These are phyloP conservation scores for Trichoderma sp. DNA, from an alignment of 2,329 filamentous ascomycete genomes.

Conservation along the genomic window DNA sequence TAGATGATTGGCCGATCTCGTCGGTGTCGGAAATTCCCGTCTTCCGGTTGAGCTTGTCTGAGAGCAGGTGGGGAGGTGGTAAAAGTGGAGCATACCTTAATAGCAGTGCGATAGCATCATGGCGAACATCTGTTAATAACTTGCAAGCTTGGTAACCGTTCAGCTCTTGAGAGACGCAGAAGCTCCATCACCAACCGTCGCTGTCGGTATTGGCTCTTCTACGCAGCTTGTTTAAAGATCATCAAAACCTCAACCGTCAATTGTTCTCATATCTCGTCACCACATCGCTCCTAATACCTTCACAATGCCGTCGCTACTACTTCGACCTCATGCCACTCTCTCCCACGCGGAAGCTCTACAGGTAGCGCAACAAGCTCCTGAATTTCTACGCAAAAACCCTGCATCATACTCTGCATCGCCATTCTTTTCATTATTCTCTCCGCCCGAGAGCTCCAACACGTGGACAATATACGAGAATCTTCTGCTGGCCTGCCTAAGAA, in stretches of 20 bases:
- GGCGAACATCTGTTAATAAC: slow-evolving; percentile 8
- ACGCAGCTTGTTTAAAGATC: neutral
- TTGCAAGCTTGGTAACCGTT: neutral
- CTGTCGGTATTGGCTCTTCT: neutral
- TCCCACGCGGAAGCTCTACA: slow-evolving; percentile 54
- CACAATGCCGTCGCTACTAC: slow-evolving; percentile 50
- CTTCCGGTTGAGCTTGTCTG: neutral
- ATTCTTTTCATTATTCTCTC: slow-evolving; percentile 51
- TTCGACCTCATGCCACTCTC: slow-evolving; percentile 56
- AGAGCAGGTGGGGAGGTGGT: neutral
- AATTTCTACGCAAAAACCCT: slow-evolving; percentile 52
- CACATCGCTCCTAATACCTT: slow-evolving; percentile 7
- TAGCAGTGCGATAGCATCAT: slow-evolving; percentile 11
- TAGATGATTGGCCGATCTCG: neutral
- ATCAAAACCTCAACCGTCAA: neutral
- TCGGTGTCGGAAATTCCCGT: slow-evolving; percentile 2
- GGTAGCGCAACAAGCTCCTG: slow-evolving; percentile 60
- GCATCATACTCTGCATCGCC: slow-evolving; percentile 55
- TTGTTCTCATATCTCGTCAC: neutral
- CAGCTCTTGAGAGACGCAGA: neutral
- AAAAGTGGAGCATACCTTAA: neutral
- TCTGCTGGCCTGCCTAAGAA: slow-evolving; percentile 77
- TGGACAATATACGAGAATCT: slow-evolving; percentile 89
- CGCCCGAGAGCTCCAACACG: slow-evolving; percentile 70
- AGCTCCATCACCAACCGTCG: neutral